Conservation (phyloP, 139 green algal genomes). For the Coccomyxa sp. region DNA sequence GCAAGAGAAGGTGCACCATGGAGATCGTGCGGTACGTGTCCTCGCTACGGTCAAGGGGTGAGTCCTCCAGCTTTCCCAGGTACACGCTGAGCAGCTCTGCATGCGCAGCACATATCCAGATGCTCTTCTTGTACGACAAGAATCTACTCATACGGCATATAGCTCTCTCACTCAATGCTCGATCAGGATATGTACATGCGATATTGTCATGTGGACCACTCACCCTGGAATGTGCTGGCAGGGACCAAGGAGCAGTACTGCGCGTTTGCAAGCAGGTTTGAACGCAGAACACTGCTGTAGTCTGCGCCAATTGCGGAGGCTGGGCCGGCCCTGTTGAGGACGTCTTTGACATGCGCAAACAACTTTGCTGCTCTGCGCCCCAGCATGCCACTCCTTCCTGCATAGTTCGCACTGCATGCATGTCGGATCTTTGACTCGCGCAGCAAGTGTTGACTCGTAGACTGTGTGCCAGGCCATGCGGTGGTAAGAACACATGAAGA, state of each 20-base stretch:
- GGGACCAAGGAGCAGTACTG: conserved; percentile 24
- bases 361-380: conserved; percentile 19
- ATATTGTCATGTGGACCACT: neutral
- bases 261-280: conserved; percentile 23
- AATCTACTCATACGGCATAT: neutral
- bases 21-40: conserved; percentile 23
- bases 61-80: conserved; percentile 22
- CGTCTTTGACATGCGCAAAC: conserved; percentile 33
- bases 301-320: conserved; percentile 27
- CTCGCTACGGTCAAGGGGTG: conserved; percentile 18
- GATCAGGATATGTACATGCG: neutral
- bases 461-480: neutral
- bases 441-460: too few species aligned
- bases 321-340: conserved; percentile 14
- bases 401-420: neutral
- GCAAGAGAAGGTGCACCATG: conserved; percentile 29
- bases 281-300: conserved; percentile 30
- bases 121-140: neutral
- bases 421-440: neutral
- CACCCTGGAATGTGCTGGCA: conserved; percentile 23
- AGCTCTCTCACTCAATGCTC: neutral
- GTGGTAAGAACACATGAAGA: neutral
- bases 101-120: neutral
- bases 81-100: conserved; percentile 26
- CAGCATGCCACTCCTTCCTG: conserved; percentile 28